Evolutionary conservation across 305 asterid species (phyloP).

Genomic region (Fraxinus floribunda): DNA sequence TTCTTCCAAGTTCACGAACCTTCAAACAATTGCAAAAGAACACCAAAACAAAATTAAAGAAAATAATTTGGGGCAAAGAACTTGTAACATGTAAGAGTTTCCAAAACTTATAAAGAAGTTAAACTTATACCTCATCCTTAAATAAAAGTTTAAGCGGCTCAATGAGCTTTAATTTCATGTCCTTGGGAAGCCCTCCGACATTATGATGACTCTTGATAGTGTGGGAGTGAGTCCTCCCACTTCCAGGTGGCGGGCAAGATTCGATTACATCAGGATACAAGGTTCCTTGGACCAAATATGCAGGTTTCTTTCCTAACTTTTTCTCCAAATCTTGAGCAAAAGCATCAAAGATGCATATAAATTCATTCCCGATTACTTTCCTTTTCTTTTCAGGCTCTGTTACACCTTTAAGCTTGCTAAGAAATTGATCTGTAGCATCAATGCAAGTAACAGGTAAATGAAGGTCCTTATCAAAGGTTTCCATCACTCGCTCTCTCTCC

Average conservation of each 20-base stretch:
- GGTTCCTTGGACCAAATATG: conserved; percentile 90
- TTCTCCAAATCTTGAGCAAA: conserved; percentile 71
- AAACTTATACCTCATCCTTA: conserved; percentile 82
- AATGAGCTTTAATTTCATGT: conserved; percentile 92
- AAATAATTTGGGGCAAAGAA: neutral
- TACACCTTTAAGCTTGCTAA: conserved; percentile 85
- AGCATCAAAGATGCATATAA: conserved; percentile 73
- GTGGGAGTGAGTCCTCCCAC: conserved; percentile 92
- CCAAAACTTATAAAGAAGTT: neutral
- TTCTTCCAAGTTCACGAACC: conserved; percentile 88
- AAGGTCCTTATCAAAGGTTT: conserved; percentile 76
- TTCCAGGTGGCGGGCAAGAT: conserved; percentile 98
- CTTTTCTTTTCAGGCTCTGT: conserved; percentile 87
- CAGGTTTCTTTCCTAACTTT: conserved; percentile 63
- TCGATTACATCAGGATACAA: conserved; percentile 96
- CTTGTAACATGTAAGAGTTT: neutral
- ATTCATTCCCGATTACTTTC: conserved; percentile 83
- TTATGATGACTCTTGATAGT: conserved; percentile 96
- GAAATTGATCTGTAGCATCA: conserved; percentile 82
- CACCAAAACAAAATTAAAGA: conserved; percentile 6
- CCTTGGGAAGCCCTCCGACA: conserved; percentile 96
- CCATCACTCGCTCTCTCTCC: conserved; percentile 88
- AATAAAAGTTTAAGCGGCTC: conserved; percentile 93
- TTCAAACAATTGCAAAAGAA: conserved; percentile 22
- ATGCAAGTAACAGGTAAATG: conserved; percentile 86